These are phyloP conservation scores for Candida maltosa DNA, from an alignment of 805 yeast species.

Conservation along the genomic window DNA sequence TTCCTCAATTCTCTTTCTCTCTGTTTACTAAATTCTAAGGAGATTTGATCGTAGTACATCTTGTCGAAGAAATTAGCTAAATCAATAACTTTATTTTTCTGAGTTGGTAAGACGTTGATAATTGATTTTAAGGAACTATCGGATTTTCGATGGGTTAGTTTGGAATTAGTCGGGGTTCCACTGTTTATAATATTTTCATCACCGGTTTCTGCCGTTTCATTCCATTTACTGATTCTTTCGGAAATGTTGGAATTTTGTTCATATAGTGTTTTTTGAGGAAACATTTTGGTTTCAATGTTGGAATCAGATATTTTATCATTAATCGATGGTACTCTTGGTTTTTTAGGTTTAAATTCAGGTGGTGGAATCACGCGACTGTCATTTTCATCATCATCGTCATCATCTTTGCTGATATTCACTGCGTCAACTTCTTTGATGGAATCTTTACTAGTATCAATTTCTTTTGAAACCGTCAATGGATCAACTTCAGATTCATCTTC, in stretches of 20 bases:
- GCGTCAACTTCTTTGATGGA: neutral
- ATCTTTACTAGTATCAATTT: neutral
- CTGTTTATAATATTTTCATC: neutral
- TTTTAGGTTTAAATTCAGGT: conserved; percentile 2
- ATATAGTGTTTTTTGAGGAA: conserved; percentile 13
- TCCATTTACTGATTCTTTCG: conserved; percentile 12
- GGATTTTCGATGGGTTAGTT: conserved; percentile 11
- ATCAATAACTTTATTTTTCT: conserved; percentile 50
- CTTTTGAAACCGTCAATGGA: neutral
- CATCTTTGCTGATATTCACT: too few relatives aligned
- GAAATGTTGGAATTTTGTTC: conserved; percentile 15
- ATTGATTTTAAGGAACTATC: conserved; percentile 11
- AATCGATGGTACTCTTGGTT: neutral
- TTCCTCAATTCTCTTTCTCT: conserved; percentile 70
- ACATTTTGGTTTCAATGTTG: conserved; percentile 13
- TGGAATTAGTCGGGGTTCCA: neutral
- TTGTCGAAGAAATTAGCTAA: conserved; percentile 67
- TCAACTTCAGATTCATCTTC: neutral
- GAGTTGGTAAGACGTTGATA: conserved; percentile 5
- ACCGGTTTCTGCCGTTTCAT: conserved; percentile 6
- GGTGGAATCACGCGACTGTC: conserved; percentile 1
- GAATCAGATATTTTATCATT: conserved; percentile 14
- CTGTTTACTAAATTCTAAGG: conserved; percentile 83
- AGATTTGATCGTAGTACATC: conserved; percentile 74
- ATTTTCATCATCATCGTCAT: conserved; percentile 1